Conservation (phyloP, 768 basidiomycete genomes). For the Xerocomus potaroensis region DNA sequence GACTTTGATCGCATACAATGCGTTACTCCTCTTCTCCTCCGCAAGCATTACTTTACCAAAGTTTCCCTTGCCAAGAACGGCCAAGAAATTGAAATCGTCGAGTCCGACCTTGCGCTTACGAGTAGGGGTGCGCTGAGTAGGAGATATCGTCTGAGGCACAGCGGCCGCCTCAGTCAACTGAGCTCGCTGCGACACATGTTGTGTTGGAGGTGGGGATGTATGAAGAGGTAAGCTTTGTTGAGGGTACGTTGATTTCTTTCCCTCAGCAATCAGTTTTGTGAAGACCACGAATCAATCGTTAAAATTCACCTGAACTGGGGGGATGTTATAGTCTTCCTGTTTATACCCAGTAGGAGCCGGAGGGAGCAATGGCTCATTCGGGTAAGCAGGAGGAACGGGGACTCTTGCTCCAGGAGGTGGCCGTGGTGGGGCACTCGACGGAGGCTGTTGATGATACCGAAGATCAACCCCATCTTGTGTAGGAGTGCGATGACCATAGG, state of each 20-base stretch:
- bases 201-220: constrained; percentile 14
- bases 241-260: constrained; percentile 20
- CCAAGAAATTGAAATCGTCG: constrained; percentile 98
- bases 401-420: constrained; percentile 38
- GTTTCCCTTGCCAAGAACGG: constrained; percentile 98
- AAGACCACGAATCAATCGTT: neutral
- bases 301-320: constrained; percentile 22
- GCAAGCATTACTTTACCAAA: constrained; percentile 99
- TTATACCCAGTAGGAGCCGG: constrained; percentile 22
- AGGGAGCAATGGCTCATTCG: constrained; percentile 29
- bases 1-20: constrained; percentile 98
- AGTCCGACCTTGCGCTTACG: constrained; percentile 87
- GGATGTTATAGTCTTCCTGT: constrained; percentile 24
- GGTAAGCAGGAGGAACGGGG: constrained; percentile 33
- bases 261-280: constrained; percentile 4
- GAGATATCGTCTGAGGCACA: constrained; percentile 32
- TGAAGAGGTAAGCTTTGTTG: constrained; percentile 22
- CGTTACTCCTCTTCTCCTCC: constrained; percentile 91
- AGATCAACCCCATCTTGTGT: constrained; percentile 37
- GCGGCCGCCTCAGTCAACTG: constrained; percentile 28
- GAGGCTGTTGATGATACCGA: constrained; percentile 37
- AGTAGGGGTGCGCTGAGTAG: constrained; percentile 39
- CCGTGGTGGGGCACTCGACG: constrained; percentile 30
- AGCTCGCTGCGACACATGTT: constrained; percentile 22
- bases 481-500: constrained; percentile 23